phyloP scores from a whole-genome alignment of 768 basidiomycete species.

The Mycena olivaceomarginata region DNA sequence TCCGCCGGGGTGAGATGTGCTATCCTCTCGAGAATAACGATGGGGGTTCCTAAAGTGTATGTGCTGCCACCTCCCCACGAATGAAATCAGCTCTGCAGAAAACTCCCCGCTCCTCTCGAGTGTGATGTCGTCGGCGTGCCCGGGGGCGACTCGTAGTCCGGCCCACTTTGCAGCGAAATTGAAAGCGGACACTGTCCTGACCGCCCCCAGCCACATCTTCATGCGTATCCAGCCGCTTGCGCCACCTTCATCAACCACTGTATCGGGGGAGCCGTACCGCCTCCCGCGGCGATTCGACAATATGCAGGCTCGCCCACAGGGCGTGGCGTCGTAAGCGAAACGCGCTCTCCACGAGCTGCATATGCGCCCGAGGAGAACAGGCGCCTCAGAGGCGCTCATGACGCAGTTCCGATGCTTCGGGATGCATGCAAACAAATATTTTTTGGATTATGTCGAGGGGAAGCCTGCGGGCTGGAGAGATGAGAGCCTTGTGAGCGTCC shows the following conservation, averaged over 20 bases:
- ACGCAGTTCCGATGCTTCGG: conserved; percentile 25
- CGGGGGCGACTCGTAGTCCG: neutral
- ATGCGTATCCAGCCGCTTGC: neutral
- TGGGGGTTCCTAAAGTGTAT: neutral
- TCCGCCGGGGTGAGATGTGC: neutral
- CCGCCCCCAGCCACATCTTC: neutral
- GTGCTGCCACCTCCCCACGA: conserved; percentile 12
- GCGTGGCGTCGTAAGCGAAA: conserved; percentile 27
- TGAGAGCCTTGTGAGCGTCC: conserved; percentile 16
- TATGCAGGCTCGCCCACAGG: conserved; percentile 32
- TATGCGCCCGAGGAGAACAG: conserved; percentile 38
- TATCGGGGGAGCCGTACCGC: neutral
- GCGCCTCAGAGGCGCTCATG: conserved; percentile 28
- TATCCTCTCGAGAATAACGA: neutral
- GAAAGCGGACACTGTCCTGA: conserved; percentile 27
- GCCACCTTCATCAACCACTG: neutral
- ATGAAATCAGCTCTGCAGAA: conserved; percentile 3
- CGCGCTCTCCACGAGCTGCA: conserved; percentile 34
- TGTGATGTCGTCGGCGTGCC: neutral
- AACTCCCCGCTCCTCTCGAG: neutral
- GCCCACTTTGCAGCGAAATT: neutral
- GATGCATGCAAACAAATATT: conserved; percentile 33
- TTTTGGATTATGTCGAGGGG: conserved; percentile 24
- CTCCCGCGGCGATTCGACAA: conserved; percentile 17
- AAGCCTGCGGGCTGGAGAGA: neutral